Conservation (phyloP, 2,329 filamentous ascomycete species). For the Fusarium sterilihyphosum region DNA sequence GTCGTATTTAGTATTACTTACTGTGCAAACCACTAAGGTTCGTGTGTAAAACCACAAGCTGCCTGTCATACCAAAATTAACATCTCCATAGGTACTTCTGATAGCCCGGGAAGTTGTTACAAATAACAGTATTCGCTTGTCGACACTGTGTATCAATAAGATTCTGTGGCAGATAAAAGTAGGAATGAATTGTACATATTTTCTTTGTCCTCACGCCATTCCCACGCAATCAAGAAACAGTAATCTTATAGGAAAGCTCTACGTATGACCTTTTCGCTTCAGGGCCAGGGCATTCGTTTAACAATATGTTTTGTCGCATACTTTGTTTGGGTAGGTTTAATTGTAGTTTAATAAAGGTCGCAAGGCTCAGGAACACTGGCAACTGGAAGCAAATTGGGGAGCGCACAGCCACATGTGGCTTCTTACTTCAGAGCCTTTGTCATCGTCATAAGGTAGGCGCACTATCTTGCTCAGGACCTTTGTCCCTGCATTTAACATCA, state of each 20-base stretch:
- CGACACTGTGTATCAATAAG: background rate
- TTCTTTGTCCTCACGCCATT: background rate
- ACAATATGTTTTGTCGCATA: background rate
- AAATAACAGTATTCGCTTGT: background rate
- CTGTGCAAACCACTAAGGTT: background rate
- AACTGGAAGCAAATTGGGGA: background rate
- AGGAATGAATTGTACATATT: background rate
- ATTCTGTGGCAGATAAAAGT: background rate
- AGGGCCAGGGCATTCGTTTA: background rate
- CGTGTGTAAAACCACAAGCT: background rate
- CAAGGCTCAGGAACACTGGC: background rate
- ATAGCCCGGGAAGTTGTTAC: background rate
- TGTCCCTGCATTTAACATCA: conserved; percentile 26
- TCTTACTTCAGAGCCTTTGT: conserved; percentile 35
- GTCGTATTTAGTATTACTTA: background rate
- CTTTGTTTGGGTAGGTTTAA: background rate
- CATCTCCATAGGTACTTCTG: background rate
- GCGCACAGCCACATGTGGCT: conserved; percentile 34
- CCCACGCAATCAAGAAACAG: background rate
- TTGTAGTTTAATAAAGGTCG: background rate
- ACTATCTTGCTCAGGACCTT: conserved; percentile 16
- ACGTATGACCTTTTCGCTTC: background rate
- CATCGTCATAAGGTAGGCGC: conserved; percentile 39
- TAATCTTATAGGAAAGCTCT: background rate
- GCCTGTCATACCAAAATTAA: background rate